Percentiles rank a stretch among this genome's conserved stretches.
These are phyloP conservation scores for Xerocomus nothofagi DNA, from an alignment of 1,284 basidiomycete species.

Conservation along the genomic window DNA sequence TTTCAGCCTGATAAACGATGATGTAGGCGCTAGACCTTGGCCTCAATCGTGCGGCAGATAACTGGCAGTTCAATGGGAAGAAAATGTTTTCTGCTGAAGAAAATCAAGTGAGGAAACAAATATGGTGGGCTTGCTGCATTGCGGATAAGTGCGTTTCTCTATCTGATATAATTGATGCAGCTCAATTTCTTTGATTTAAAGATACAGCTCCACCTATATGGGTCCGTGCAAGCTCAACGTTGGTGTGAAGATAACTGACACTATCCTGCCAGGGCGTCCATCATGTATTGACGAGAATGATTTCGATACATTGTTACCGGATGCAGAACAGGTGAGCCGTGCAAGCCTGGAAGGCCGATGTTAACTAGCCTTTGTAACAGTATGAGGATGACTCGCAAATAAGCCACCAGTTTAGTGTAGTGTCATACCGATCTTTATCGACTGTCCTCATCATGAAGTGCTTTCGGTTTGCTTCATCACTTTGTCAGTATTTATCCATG, in stretches of 20 bases:
- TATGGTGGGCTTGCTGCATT: constrained; percentile 81
- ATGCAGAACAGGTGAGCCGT: constrained; percentile 49
- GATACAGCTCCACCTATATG: constrained; percentile 70
- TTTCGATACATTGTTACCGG: constrained; percentile 70
- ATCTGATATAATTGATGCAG: background rate
- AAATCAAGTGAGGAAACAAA: constrained; percentile 73
- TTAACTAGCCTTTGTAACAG: constrained; percentile 34
- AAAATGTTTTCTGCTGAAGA: constrained; percentile 74
- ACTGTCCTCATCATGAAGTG: constrained; percentile 52
- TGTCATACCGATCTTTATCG: constrained; percentile 36
- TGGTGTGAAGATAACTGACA: constrained; percentile 5
- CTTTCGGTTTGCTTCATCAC: constrained; percentile 59
- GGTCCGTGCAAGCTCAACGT: constrained; percentile 38
- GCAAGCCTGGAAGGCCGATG: background rate
- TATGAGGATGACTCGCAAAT: constrained; percentile 47
- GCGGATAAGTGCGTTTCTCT: constrained; percentile 61
- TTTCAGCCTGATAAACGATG: constrained; percentile 1
- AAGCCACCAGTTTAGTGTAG: constrained; percentile 3
- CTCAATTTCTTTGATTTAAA: constrained; percentile 27
- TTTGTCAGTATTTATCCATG: constrained; percentile 47
- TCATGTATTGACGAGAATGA: constrained; percentile 71
- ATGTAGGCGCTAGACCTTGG: constrained; percentile 79
- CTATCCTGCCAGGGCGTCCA: constrained; percentile 52
- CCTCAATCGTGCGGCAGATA: constrained; percentile 76
- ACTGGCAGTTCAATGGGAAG: constrained; percentile 67